Base-by-base conservation (phyloP, 1,284 basidiomycete genomes). In the Prillingera fragicola region DNA sequence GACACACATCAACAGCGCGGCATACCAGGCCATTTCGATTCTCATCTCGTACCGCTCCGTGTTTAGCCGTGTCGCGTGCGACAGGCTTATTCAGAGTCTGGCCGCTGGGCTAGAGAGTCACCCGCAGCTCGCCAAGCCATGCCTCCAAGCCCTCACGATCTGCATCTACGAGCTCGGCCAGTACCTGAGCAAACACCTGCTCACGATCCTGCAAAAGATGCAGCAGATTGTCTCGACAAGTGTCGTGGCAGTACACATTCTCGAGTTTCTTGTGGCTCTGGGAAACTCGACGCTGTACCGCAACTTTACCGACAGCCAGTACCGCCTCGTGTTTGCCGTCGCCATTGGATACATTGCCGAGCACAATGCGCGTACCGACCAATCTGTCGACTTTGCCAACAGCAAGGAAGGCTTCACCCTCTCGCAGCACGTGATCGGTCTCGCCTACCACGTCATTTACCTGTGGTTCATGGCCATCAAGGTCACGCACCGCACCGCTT, bases 181-280 rank as follows among this genome's bases (percentile, higher is more conserved):
- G 24, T 87, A 87, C 10, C 81, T 94, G 67, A 87, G 84, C 18
- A 87, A 85, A 56, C 82, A 79, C 59, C 76, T 97, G 28, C 78
- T 85, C 8, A 75, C 79, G 29, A 90, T 97, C 48, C 75, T 98
- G 43, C 84, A 87, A 56, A 89, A 87, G 66, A 78, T 97, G 28
- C 85, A 87, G 8, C 87, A 88, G 62, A 94, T 98, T 69, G 91
- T 97, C 80, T 90, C 89, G 3, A 92, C 89, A 45, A 84, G 88
- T 4, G 83, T 84, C 38, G 87, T 97, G 77, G 87, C 90, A 3
- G 87, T 95, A 9, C 92, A 98, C 65, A 95, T 98, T 63, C 80
- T 98, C 52, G 89, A 89, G 58, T 87, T 98, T 66, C 80, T 98
- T 24, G 80, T 82, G 36, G 84, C 94, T 49, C 79, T 96, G 38